phyloP scores from a whole-genome alignment of 2,329 filamentous ascomycete genomes.

The Orbilia ellipsospora region DNA sequence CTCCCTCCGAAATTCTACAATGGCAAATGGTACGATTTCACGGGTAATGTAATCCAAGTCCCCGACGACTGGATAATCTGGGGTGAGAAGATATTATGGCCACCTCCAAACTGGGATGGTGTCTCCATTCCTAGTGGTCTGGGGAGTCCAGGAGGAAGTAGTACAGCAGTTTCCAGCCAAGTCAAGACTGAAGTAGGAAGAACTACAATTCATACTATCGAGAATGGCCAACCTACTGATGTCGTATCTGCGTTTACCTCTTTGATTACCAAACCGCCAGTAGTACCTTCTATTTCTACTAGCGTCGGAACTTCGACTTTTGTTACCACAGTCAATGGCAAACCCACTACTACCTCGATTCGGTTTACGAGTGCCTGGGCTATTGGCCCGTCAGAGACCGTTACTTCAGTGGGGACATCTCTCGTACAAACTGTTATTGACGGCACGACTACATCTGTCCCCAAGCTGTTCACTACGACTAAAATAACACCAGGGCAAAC shows the following conservation, averaged over 20 bases:
- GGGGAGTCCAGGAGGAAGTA: too few relatives aligned
- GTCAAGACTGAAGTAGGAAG: neutral
- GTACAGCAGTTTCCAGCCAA: neutral
- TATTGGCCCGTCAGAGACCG: slow-evolving; percentile 1
- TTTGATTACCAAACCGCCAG: neutral
- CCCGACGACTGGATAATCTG: slow-evolving; percentile 9
- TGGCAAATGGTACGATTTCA: neutral
- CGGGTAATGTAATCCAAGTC: neutral
- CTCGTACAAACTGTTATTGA: slow-evolving; percentile 1
- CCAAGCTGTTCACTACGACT: slow-evolving; percentile 6
- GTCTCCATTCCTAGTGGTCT: neutral
- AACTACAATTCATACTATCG: slow-evolving; percentile 2
- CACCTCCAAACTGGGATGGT: neutral
- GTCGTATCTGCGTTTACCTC: slow-evolving; percentile 1
- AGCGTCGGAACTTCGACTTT: neutral
- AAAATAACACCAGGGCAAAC: slow-evolving; percentile 1
- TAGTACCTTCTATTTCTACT: slow-evolving; percentile 1
- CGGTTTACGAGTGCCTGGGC: neutral
- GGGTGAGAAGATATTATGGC: neutral
- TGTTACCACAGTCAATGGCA: neutral
- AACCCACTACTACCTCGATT: neutral
- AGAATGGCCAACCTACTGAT: neutral
- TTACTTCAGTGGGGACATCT: slow-evolving; percentile 3
- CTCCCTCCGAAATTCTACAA: neutral
- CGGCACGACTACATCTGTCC: slow-evolving; percentile 2